Conservation (phyloP, 331 rosid species). For the Pyracantha coccinea region DNA sequence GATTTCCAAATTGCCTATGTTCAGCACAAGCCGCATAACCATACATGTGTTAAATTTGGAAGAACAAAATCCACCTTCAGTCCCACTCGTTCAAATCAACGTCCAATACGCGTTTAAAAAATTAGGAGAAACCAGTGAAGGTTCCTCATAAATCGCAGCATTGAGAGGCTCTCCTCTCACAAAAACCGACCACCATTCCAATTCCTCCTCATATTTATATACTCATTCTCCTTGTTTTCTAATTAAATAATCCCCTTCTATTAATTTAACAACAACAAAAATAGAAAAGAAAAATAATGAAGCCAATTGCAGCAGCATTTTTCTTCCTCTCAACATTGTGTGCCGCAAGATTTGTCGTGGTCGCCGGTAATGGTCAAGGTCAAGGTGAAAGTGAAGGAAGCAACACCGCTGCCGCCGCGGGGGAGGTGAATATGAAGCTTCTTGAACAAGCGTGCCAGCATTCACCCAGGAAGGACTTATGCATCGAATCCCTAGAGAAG, state of each 20-base stretch:
- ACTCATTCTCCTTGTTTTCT: not conserved
- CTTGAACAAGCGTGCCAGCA: constrained; percentile 25
- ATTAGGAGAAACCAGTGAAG: not conserved
- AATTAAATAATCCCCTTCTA: not conserved
- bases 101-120: not conserved
- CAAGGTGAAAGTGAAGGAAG: not conserved
- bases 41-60: not conserved
- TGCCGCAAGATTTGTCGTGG: constrained; percentile 6
- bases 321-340: constrained; percentile 14
- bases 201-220: not conserved
- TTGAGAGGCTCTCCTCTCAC: constrained; percentile 20
- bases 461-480: constrained; percentile 7
- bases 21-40: not conserved
- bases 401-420: not conserved
- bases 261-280: not conserved
- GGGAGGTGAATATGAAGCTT: not conserved
- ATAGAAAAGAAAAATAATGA: constrained; percentile 14
- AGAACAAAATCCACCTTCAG: not conserved
- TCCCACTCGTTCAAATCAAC: not conserved
- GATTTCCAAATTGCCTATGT: not conserved
- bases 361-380: not conserved
- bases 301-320: not conserved
- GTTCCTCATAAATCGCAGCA: constrained; percentile 5
- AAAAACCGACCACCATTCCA: not conserved
- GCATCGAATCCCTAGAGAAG: constrained; percentile 14